Percentiles rank a stretch among this genome's conserved stretches.
Evolutionary conservation across 208 protist species (phyloP).

Genomic region (Borovskyia barvae): DNA sequence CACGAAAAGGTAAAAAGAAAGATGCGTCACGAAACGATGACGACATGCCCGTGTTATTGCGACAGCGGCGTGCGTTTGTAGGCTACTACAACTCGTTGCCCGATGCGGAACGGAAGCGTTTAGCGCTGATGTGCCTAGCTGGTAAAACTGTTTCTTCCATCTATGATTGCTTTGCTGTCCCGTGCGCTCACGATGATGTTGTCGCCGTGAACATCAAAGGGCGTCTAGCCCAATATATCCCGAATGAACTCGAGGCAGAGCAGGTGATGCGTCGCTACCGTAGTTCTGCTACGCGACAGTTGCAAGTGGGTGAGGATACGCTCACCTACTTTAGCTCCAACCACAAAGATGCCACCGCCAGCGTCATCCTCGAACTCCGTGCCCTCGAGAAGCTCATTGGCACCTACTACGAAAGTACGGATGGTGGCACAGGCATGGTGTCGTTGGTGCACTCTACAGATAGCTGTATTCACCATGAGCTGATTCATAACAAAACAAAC

Average conservation of each 20-base stretch:
- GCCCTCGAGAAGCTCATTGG: constrained; percentile 89
- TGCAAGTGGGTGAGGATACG: constrained; percentile 88
- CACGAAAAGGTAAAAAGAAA: constrained; percentile 24
- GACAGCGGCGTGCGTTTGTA: constrained; percentile 76
- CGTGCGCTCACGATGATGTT: constrained; percentile 79
- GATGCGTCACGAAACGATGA: constrained; percentile 33
- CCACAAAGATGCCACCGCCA: constrained; percentile 72
- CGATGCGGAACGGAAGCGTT: constrained; percentile 59
- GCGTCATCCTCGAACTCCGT: constrained; percentile 81
- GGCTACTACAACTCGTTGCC: constrained; percentile 83
- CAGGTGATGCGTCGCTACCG: constrained; percentile 84
- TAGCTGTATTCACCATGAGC: constrained; percentile 92
- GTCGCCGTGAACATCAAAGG: constrained; percentile 79
- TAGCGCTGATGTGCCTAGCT: constrained; percentile 79
- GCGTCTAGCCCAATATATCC: constrained; percentile 60
- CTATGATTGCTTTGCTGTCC: constrained; percentile 81
- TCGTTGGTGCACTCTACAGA: constrained; percentile 86
- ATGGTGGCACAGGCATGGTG: constrained; percentile 90
- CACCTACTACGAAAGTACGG: constrained; percentile 91
- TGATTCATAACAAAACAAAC: constrained; percentile 93
- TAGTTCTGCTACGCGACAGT: constrained; percentile 71
- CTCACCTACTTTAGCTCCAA: constrained; percentile 86
- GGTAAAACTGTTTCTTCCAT: constrained; percentile 62
- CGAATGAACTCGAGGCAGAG: constrained; percentile 80
- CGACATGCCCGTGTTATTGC: constrained; percentile 78